These are phyloP conservation scores for Agastache rugosa DNA, from an alignment of 257 asterid species.

Conservation along the genomic window DNA sequence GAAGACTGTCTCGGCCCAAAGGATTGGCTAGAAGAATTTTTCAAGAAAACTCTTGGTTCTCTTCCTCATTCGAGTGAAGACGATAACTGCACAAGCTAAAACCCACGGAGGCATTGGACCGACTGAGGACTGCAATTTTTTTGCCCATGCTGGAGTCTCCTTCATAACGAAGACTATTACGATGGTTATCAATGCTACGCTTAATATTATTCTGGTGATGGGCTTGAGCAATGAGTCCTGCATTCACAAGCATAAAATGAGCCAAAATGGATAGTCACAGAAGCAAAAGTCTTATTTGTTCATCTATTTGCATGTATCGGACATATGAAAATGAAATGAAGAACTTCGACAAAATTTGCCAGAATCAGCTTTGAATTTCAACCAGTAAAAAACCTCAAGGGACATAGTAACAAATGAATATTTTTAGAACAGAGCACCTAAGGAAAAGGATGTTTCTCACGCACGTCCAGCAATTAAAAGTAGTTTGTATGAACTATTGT, in stretches of 20 bases:
- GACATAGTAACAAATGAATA: neutral
- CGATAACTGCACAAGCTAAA: constrained; percentile 78
- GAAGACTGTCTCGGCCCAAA: neutral
- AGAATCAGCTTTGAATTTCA: neutral
- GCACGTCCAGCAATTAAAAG: constrained; percentile 3
- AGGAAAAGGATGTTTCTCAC: constrained; percentile 15
- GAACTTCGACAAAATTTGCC: neutral
- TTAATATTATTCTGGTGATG: constrained; percentile 68
- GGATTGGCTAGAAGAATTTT: constrained; percentile 42
- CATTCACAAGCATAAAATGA: constrained; percentile 36
- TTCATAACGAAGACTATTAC: constrained; percentile 56
- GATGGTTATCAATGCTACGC: constrained; percentile 56
- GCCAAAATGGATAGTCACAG: constrained; percentile 18
- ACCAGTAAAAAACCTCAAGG: neutral
- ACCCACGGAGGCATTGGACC: constrained; percentile 75
- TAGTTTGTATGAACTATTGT: neutral
- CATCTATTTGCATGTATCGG: constrained; percentile 26
- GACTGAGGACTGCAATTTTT: constrained; percentile 55
- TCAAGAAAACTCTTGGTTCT: constrained; percentile 66
- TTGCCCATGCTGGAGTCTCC: constrained; percentile 79
- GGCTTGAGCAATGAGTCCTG: constrained; percentile 82
- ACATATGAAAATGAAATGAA: constrained; percentile 6
- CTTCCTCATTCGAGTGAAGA: constrained; percentile 88
- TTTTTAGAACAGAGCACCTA: neutral
- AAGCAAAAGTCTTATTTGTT: neutral